Base-by-base conservation (phyloP, 768 basidiomycete species). In the Naematelia encephala region DNA sequence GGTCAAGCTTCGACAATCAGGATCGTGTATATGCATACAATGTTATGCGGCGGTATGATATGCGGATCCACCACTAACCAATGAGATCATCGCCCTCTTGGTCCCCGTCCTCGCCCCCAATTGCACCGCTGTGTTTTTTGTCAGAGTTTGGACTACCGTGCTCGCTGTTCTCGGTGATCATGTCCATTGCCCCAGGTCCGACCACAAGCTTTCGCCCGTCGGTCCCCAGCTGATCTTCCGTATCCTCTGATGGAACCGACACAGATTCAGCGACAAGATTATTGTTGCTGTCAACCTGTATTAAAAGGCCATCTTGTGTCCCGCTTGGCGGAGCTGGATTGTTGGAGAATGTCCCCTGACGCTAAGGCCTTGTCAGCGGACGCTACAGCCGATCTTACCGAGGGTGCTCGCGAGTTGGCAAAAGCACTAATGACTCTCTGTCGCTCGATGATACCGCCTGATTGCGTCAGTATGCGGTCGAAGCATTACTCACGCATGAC, bases 401-500 rank as follows among this genome's bases (percentile, higher is more conserved):
- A 70, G 44, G 71, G 67, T 26, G 64, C 50, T 27, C 72, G 60
- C 34, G 23, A 26, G n/a, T 47, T 19, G n/a, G 63, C 62, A 27
- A 70, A 56, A 3, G 69, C 67, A 25, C 61, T 63, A 54, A 70
- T 66, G 4, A 69, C 69, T 39, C 63, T 51, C 34, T 74, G 70
- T 39, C 75, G 64, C 62, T 77, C 75, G 51, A 77, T 77, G 60
- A 77, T 77, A 16, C 75, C 75, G 21, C 73, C 75, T 76, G 43
- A 1, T 29, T 12, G n/a, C 19, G 19, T 52, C 34, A 59, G 12
- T 22, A 34, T 49, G 21, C 59, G n/a, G 13, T 34, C 26, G 2
- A 23, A 45, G 10, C 29, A 1, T 12, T 3, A 68, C 75, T 60
- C 51, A 77, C 75, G 70, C 87, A 93, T 90, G 39, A 90, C 82